Evolutionary conservation across 176 grass and related monocot genomes (phyloP).

Genomic region (Oryza coarctata): DNA sequence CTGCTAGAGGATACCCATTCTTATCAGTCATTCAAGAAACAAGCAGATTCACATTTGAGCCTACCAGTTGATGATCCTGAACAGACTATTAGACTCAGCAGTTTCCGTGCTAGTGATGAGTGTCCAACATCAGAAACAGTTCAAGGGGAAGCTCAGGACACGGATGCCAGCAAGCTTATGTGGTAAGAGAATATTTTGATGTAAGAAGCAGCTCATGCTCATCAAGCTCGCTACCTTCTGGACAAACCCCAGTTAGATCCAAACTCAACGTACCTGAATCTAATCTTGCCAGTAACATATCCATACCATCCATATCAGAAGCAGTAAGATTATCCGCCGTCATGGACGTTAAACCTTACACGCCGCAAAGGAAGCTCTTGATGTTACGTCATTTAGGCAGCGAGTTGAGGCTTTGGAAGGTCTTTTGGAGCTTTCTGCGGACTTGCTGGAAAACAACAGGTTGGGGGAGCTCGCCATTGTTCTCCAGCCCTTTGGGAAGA

Average conservation of each 20-base stretch:
- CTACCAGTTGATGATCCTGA: constrained; percentile 54
- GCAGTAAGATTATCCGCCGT: constrained; percentile 19
- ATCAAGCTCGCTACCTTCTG: constrained; percentile 20
- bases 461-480: constrained; percentile 89
- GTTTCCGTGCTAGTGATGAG: constrained; percentile 44
- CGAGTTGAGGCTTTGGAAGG: constrained; percentile 93
- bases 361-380: constrained; percentile 68
- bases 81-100: constrained; percentile 47
- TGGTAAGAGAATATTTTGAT: constrained; percentile 57
- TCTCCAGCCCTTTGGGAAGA: constrained; percentile 96
- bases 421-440: constrained; percentile 88
- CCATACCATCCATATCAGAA: constrained; percentile 32
- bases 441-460: constrained; percentile 71
- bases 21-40: constrained; percentile 46
- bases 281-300: constrained; percentile 32
- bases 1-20: constrained; percentile 19
- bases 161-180: constrained; percentile 49
- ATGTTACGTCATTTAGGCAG: constrained; percentile 96
- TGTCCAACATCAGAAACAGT: constrained; percentile 35
- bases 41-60: constrained; percentile 44
- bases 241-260: constrained; percentile 16
- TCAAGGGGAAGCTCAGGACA: constrained; percentile 31
- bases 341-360: constrained; percentile 32
- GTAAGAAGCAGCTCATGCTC: constrained; percentile 49
- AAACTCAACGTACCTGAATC: constrained; percentile 23